These are phyloP conservation scores for Dictyostelium purpureum DNA, from an alignment of 78 protist species.

Conservation along the genomic window DNA sequence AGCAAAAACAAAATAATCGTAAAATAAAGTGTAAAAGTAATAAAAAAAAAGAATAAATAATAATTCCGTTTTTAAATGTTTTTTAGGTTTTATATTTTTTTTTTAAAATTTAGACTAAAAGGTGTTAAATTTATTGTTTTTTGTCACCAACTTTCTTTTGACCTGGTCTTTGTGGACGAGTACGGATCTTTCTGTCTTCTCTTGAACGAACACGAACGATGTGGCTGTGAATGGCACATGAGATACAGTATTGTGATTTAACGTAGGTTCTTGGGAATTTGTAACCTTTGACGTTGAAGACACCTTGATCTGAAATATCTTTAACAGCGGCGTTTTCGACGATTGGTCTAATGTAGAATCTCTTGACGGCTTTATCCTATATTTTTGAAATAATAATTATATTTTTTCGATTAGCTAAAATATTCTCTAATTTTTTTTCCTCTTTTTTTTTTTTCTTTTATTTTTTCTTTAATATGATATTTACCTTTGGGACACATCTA, in stretches of 20 bases:
- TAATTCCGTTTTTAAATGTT: too few relatives aligned
- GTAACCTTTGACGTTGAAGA: constrained; percentile 86
- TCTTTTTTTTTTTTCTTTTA: neutral
- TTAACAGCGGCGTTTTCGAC: constrained; percentile 96
- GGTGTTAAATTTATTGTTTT: neutral
- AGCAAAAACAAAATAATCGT: too few relatives aligned
- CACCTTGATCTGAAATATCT: constrained; percentile 94
- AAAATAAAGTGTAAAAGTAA: too few relatives aligned
- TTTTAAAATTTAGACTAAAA: too few relatives aligned
- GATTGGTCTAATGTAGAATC: constrained; percentile 97
- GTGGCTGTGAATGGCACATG: constrained; percentile 99
- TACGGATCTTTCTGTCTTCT: constrained; percentile 79
- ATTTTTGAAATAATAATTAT: neutral
- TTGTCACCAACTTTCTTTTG: constrained; percentile 9
- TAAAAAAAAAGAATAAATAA: too few relatives aligned
- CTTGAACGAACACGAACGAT: constrained; percentile 96
- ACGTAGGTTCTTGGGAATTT: constrained; percentile 97
- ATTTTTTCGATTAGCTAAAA: neutral
- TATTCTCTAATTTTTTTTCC: neutral
- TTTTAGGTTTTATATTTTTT: too few relatives aligned
- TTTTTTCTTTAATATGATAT: neutral
- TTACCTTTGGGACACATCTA: constrained; percentile 94
- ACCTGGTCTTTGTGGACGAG: constrained; percentile 73
- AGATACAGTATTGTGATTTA: constrained; percentile 98
- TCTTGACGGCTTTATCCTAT: constrained; percentile 97